These are phyloP conservation scores for Coffea humblotiana DNA, from an alignment of 305 asterid species.

Conservation along the genomic window DNA sequence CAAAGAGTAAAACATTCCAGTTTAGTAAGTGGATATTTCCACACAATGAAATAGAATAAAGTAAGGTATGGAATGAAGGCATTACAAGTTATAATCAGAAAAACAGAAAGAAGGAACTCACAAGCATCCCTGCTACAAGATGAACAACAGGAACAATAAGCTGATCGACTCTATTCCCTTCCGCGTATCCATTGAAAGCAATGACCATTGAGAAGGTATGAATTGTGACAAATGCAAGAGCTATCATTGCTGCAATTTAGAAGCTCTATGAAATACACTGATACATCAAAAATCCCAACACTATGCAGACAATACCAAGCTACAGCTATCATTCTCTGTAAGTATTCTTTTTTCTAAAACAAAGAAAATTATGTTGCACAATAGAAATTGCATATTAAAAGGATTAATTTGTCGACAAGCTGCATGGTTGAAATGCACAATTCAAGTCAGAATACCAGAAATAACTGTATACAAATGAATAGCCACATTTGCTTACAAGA, in stretches of 20 bases:
- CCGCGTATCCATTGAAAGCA: slow-evolving; percentile 83
- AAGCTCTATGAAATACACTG: background rate
- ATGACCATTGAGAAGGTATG: slow-evolving; percentile 98
- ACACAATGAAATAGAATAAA: background rate
- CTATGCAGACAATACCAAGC: background rate
- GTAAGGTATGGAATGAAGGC: background rate
- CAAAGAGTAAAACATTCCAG: background rate
- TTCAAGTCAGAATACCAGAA: background rate
- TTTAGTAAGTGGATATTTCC: background rate
- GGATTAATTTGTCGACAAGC: background rate
- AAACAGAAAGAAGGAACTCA: slow-evolving; percentile 33
- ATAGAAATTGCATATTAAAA: background rate
- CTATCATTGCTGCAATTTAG: slow-evolving; percentile 70
- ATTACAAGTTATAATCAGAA: background rate
- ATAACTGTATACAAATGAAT: background rate
- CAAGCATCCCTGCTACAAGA: slow-evolving; percentile 79
- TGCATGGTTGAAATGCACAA: background rate
- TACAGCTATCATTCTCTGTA: background rate
- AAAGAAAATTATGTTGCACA: background rate
- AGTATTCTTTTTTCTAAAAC: background rate
- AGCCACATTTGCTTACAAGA: slow-evolving; percentile 50
- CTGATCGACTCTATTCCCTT: slow-evolving; percentile 68
- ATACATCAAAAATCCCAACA: no score
- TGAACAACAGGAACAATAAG: slow-evolving; percentile 76
- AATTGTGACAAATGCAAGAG: slow-evolving; percentile 91